Evolutionary conservation across 371 early-diverging fungal species (phyloP), one percentile per base, ranked within the genome.

Genomic region (Mortierella polycephala): DNA sequence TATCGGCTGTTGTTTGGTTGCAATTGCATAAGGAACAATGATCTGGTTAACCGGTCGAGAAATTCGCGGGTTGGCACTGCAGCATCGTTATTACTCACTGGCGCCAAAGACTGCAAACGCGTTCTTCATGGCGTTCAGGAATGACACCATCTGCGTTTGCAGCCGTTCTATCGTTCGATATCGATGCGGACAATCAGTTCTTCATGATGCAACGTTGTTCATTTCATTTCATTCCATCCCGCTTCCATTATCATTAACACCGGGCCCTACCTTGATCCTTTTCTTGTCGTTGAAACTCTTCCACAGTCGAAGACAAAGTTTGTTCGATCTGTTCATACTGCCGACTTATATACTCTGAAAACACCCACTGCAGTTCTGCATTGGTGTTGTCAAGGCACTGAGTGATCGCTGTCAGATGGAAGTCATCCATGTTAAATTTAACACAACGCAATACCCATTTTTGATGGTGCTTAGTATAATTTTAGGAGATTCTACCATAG

Each of bases 271-370:
- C 69, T 68, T 74, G 74, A 2, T 60, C 64, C 30, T 60, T 51
- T n/a, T 68, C 68, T 30, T 63, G 69, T 7, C n/a, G 60, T 12
- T 18, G 12, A 50, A 67, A 68, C 7, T 46, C 53, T 4, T 53
- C 50, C 7, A 55, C 52, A 14, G 12, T 42, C 1, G 42, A 41
- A 13, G 20, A 49, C 39, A 74, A 42, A 5, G 42, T 44, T 11
- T 56, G 61, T 18, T 67, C 74, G 50, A 68, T 67, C 8, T 60
- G 60, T 3, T 63, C 59, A 46, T 68, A 74, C 41, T 74, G 74
- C 4, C 30, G 64, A 9, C 60, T 60, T 45, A 74, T 40, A 41
- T 45, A 74, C 46, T 68, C 74, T 1, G 69, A 74, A 30, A 68
- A 52, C 44, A 74, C 60, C 56, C 30, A 74, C 46, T 74, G 68